These are phyloP conservation scores for Bremia lactucae DNA, from an alignment of 352 stramenopile genomes.

Conservation along the genomic window DNA sequence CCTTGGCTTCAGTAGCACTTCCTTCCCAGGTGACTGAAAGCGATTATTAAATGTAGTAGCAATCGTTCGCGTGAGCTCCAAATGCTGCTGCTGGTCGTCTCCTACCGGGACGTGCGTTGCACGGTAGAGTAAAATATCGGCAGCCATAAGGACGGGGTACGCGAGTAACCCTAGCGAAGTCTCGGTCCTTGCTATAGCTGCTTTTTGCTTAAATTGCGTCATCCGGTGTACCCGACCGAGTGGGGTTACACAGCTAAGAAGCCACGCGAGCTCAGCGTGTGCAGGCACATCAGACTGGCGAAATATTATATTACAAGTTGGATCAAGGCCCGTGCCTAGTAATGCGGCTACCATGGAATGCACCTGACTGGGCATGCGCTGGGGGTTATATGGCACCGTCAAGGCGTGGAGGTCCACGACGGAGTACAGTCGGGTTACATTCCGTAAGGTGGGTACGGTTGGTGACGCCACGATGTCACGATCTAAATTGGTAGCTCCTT, in stretches of 20 bases:
- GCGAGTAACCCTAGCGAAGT: slow-evolving; percentile 90
- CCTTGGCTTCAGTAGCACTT: slow-evolving; percentile 51
- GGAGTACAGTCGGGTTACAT: slow-evolving; percentile 35
- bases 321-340: slow-evolving; percentile 88
- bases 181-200: slow-evolving; percentile 61
- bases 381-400: slow-evolving; percentile 92
- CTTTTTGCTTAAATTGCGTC: slow-evolving; percentile 99
- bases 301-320: slow-evolving; percentile 61
- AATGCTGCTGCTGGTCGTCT: slow-evolving; percentile 96
- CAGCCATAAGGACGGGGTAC: slow-evolving; percentile 98
- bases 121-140: slow-evolving; percentile 98
- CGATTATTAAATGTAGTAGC: slow-evolving; percentile 93
- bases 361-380: slow-evolving; percentile 81
- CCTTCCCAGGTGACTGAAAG: slow-evolving; percentile 50
- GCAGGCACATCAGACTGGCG: slow-evolving; percentile 64
- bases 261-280: slow-evolving; percentile 95
- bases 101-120: slow-evolving; percentile 95
- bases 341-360: slow-evolving; percentile 89
- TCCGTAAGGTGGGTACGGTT: slow-evolving; percentile 2
- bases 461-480: background rate
- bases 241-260: slow-evolving; percentile 94
- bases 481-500: slow-evolving; percentile 31
- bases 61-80: slow-evolving; percentile 97
- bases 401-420: slow-evolving; percentile 98
- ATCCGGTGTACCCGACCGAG: slow-evolving; percentile 98